Evolutionary conservation across 495 filamentous ascomycete species (phyloP), one percentile per base, ranked within the genome.

Genomic region (Achaetomiella virescens): DNA sequence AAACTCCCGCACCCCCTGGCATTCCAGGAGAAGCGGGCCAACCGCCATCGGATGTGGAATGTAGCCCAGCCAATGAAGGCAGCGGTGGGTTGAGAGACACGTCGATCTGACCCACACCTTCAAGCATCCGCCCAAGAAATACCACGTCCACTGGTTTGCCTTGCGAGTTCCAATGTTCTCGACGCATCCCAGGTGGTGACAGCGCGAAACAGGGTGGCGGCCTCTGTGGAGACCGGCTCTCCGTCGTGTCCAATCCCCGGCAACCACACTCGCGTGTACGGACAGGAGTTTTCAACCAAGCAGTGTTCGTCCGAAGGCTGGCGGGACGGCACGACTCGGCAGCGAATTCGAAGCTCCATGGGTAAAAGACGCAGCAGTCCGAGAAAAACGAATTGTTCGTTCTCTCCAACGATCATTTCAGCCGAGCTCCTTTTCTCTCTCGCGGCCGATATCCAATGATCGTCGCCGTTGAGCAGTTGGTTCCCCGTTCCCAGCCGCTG

Each of bases 21-120:
- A 38, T 48, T 52, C 31, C 60, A 45, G 43, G 60, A 50, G 45
- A 49, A 48, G 55, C 49, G 48, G 60, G 31, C 58, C 61, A 63
- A 61, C 61, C 48, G 58, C 22, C 54, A 46, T 49, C 59, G 18
- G 48, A 57, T 54, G 36, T 53, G 53, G 58, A 60, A 46, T 47
- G 41, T 24, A 52, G 11, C 49, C 31, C 36, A 52, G 29, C 61
- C 61, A 63, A 63, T 61, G 35, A 48, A 12, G 11, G 4, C 33
- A 1, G 14, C 14, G 20, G 20, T 25, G 53, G 37, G 27, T 9
- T 6, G 25, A 37, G 31, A 20, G 51, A 49, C 58, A 57, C 43
- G 53, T 61, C 53, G 48, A 43, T 57, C 53, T 24, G 36, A 10
- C 35, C 58, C 58, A 56, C 52, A n/a, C 18, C 10, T 22, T 43